Percentiles rank a stretch among this genome's conserved stretches.
phyloP scores from a whole-genome alignment of 179 eudicot species.

The Silene vulgaris region DNA sequence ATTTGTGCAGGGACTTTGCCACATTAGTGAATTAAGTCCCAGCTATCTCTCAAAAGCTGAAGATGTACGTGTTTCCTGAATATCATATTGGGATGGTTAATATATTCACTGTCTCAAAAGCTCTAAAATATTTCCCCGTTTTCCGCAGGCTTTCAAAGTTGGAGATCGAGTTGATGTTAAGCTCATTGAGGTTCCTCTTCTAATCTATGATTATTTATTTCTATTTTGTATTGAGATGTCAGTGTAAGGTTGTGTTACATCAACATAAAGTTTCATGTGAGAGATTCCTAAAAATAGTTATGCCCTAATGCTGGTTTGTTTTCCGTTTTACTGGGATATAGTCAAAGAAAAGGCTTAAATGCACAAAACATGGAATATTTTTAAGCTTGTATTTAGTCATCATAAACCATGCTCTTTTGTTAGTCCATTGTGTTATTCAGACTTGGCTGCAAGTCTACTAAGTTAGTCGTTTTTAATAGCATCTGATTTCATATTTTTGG shows the following conservation, averaged over 20 bases:
- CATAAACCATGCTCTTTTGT: neutral
- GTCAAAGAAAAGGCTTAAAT: neutral
- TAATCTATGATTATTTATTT: neutral
- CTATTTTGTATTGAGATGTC: constrained; percentile 2
- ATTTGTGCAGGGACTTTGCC: constrained; percentile 87
- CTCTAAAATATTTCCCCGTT: constrained; percentile 15
- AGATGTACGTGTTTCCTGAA: constrained; percentile 56
- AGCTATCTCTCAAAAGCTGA: constrained; percentile 82
- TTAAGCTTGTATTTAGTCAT: neutral
- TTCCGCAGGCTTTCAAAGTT: constrained; percentile 71
- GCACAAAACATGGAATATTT: neutral
- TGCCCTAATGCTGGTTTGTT: neutral
- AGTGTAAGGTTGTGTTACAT: constrained; percentile 1
- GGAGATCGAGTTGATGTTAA: constrained; percentile 94
- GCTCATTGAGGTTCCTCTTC: constrained; percentile 67
- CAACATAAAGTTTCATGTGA: neutral
- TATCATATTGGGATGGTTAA: neutral
- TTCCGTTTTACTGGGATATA: neutral
- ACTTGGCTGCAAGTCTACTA: neutral
- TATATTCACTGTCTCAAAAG: constrained; percentile 7
- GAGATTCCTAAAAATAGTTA: neutral
- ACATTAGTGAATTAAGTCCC: constrained; percentile 88
- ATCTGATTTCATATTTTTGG: neutral
- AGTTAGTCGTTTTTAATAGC: neutral
- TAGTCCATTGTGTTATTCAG: constrained; percentile 1